phyloP scores from a whole-genome alignment of 345 rosid genomes.

The Corchorus capsularis region DNA sequence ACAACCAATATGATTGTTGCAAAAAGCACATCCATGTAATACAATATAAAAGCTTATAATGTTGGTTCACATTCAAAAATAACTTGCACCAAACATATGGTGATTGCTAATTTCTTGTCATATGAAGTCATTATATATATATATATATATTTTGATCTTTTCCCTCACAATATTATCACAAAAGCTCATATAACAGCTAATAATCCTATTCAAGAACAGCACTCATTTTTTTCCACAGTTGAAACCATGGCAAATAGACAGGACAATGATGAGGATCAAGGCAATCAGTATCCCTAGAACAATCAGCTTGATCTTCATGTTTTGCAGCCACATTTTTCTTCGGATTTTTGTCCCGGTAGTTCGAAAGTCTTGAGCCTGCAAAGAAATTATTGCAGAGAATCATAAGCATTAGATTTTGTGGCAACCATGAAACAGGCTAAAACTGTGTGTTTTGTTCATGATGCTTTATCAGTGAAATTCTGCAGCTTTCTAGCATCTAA shows the following conservation, averaged over 20 bases:
- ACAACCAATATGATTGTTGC: neutral
- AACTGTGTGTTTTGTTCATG: neutral
- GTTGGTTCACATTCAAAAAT: conserved; percentile 27
- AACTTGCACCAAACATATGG: conserved; percentile 19
- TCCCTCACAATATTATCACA: conserved; percentile 21
- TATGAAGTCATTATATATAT: conserved; percentile 9
- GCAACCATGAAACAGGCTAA: neutral
- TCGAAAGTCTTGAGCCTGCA: conserved; percentile 93
- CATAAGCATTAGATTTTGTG: neutral
- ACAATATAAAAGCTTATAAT: conserved; percentile 12
- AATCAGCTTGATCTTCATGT: conserved; percentile 93
- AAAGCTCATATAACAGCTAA: conserved; percentile 10
- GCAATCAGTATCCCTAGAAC: conserved; percentile 70
- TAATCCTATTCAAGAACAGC: neutral
- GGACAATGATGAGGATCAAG: conserved; percentile 71
- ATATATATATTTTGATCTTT: conserved; percentile 22
- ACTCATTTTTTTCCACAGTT: conserved; percentile 43
- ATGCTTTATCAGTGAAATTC: neutral
- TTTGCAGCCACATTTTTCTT: conserved; percentile 89
- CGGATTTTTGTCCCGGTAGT: conserved; percentile 83
- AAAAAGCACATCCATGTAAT: conserved; percentile 10
- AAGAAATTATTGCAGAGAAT: neutral
- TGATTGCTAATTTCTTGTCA: conserved; percentile 26
- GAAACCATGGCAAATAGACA: conserved; percentile 86
- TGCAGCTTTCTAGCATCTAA: neutral